Base-by-base conservation (phyloP, 2,329 filamentous ascomycete species). In the Lasiodiplodia gonubiensis region DNA sequence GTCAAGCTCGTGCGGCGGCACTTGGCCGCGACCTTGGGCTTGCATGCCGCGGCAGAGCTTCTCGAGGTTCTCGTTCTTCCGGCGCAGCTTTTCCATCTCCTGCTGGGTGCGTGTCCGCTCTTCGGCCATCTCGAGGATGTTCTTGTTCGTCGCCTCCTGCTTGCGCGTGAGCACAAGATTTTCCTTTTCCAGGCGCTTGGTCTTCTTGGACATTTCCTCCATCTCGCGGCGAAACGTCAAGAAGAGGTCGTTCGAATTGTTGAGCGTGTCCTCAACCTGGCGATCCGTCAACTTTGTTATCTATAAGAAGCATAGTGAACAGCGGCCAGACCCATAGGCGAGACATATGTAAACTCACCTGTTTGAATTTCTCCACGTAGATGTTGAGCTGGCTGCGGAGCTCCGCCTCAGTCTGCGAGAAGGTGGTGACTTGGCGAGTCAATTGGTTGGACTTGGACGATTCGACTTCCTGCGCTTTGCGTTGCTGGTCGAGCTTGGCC, bases 161-260 rank as follows among this genome's bases (percentile, higher is more conserved):
- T 97, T 97, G 67, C 94, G 89, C 71, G 93, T 97, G 63, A 97
- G 86, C 21, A 88, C 90, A 73, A 95, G 90, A 74, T 99, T 98
- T 76, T 99, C 95, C 81, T 97, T 97, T 79, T 99, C 95, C 64
- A 99, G 84, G 30, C 93, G 90, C 80, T 97, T 97, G 6, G 94
- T 97, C 83, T 98, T 98, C 83, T 97, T 97, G 0, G 94, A 97
- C 94, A 98, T 98, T 76, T 98, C 95, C 81, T 98, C 95, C 94
- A 98, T 98, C 81, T 98, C 95, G 82, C 97, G 97, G 66, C 94
- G 89, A 81, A 98, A 98, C 0, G 95, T 97, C 72, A 97, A 84
- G 80, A 98, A 98, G 65, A 98, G 84, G 78, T 98, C 95, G 82
- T 98, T 98, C 80, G 93, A 97, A 78, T 97, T 98, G 81, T 97